Evolutionary conservation across 495 filamentous ascomycete genomes (phyloP).

Genomic region (Aspergillus haitiensis): DNA sequence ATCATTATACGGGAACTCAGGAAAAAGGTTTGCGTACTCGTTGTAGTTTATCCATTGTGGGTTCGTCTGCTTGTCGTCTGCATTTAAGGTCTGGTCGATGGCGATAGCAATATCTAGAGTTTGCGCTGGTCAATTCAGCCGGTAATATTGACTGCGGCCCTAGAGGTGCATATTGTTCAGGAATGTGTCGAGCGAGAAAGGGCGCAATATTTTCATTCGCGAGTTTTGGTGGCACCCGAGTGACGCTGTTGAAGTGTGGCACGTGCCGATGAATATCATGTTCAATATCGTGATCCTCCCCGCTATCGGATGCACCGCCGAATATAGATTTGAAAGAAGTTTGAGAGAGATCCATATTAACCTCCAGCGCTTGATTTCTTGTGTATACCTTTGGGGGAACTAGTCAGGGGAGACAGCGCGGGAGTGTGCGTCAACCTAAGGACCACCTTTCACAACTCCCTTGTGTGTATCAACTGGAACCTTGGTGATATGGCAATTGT

Average conservation of each 20-base stretch:
- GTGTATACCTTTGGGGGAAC: not conserved
- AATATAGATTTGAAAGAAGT: conserved; percentile 28
- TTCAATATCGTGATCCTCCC: conserved; percentile 23
- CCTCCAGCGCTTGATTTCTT: conserved; percentile 9
- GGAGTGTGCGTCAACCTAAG: not conserved
- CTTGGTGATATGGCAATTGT: not conserved
- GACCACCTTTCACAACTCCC: too few species aligned
- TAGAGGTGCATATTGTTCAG: conserved; percentile 73
- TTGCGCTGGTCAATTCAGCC: conserved; percentile 46
- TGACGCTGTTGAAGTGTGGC: conserved; percentile 23
- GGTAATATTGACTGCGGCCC: conserved; percentile 39
- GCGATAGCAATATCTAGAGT: conserved; percentile 93
- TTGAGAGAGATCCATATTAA: conserved; percentile 13
- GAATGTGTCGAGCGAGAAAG: conserved; percentile 83
- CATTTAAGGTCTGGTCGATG: conserved; percentile 95
- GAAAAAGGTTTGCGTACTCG: conserved; percentile 52
- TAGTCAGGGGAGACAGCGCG: not conserved
- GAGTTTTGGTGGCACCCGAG: conserved; percentile 45
- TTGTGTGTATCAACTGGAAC: not conserved
- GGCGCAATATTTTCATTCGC: conserved; percentile 65
- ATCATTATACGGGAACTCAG: not conserved
- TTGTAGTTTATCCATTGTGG: conserved; percentile 92
- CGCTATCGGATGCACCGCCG: conserved; percentile 21
- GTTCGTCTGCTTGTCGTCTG: conserved; percentile 85
- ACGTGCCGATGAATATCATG: conserved; percentile 28